phyloP scores from a whole-genome alignment of 1,139 yeast species.

The Candida neerlandica region DNA sequence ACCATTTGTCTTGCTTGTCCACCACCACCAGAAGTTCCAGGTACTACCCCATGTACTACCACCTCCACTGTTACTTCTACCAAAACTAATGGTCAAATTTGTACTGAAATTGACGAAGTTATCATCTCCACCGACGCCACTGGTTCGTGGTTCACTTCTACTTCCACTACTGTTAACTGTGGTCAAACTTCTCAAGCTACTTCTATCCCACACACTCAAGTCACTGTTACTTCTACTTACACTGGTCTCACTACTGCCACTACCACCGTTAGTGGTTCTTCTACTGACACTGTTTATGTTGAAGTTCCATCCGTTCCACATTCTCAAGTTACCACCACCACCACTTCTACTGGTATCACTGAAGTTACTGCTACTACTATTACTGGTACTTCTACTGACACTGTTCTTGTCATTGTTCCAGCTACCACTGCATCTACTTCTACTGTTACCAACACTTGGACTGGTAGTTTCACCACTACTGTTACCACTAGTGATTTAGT shows the following conservation, averaged over 20 bases:
- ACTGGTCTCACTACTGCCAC: conserved; percentile 10
- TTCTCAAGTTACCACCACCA: conserved; percentile 6
- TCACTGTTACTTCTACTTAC: conserved; percentile 6
- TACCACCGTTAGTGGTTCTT: background rate
- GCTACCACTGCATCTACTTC: background rate
- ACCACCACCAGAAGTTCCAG: conserved; percentile 8
- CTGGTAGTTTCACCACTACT: conserved; percentile 4
- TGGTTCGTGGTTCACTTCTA: conserved; percentile 6
- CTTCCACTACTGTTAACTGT: conserved; percentile 3
- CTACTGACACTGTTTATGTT: conserved; percentile 8
- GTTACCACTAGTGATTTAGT: background rate
- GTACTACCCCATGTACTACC: conserved; percentile 11
- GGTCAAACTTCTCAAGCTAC: conserved; percentile 7
- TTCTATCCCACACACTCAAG: conserved; percentile 7
- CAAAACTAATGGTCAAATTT: conserved; percentile 16
- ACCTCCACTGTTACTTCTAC: conserved; percentile 21
- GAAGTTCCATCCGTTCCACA: conserved; percentile 7
- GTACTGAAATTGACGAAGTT: conserved; percentile 15
- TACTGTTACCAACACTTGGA: conserved; percentile 7
- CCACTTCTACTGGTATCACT: conserved; percentile 1
- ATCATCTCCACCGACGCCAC: conserved; percentile 3
- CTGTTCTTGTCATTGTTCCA: conserved; percentile 4
- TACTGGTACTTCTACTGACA: conserved; percentile 2
- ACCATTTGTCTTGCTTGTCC: conserved; percentile 7
- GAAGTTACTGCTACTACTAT: conserved; percentile 5